phyloP scores from a whole-genome alignment of 2,329 filamentous ascomycete genomes.

The Venturia nashicola region DNA sequence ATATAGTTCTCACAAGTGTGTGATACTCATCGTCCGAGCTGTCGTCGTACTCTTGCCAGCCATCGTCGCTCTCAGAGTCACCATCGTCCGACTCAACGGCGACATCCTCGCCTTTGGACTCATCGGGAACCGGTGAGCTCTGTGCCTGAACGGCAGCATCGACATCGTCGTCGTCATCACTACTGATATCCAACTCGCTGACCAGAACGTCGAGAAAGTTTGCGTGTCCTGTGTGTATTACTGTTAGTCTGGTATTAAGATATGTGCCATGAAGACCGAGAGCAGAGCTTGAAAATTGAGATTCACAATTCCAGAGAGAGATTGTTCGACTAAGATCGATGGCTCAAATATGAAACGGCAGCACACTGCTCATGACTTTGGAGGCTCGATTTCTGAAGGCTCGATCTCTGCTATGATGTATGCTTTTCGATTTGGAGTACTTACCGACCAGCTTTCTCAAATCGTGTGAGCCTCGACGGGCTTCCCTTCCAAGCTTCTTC shows the following conservation, averaged over 20 bases:
- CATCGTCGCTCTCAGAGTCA: neutral
- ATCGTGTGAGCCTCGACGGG: constrained; percentile 7
- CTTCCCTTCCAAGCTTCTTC: constrained; percentile 6
- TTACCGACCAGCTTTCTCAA: constrained; percentile 6
- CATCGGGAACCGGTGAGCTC: neutral
- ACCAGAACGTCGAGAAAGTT: constrained; percentile 9
- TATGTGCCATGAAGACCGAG: neutral
- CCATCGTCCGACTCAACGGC: neutral
- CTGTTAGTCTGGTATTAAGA: neutral
- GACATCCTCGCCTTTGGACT: neutral
- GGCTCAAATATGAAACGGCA: too few species aligned
- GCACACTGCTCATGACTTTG: too few species aligned
- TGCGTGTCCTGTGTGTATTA: neutral
- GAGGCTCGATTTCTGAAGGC: too few species aligned
- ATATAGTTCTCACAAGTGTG: constrained; percentile 3
- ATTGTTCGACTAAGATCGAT: too few species aligned
- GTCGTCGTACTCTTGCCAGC: constrained; percentile 4
- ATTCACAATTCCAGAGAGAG: neutral
- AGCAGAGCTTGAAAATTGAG: neutral
- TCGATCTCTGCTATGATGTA: neutral
- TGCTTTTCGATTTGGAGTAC: neutral
- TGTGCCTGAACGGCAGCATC: neutral
- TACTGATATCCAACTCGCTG: neutral
- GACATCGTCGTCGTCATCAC: neutral
- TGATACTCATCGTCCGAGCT: constrained; percentile 4